Conservation (phyloP, 1,139 yeast species). For the Debaryomycetaceae sp. region DNA sequence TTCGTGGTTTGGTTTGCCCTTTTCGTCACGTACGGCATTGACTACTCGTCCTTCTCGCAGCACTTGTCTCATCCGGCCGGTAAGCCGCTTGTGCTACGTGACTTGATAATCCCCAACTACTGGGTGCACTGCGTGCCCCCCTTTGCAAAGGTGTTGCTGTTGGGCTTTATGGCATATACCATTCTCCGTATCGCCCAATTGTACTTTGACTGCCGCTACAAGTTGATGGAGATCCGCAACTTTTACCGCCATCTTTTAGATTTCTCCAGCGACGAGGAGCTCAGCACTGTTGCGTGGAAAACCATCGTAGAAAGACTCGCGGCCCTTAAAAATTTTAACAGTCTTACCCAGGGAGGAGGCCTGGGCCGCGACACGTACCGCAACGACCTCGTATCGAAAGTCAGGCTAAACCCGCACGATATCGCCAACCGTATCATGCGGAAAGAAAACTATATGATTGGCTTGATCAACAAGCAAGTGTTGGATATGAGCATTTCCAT, state of each 20-base stretch:
- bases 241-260: slow-evolving; percentile 59
- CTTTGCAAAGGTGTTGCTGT: slow-evolving; percentile 44
- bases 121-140: slow-evolving; percentile 38
- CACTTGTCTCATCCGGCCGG: slow-evolving; percentile 16
- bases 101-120: slow-evolving; percentile 53
- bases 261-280: slow-evolving; percentile 60
- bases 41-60: slow-evolving; percentile 34
- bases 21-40: slow-evolving; percentile 75
- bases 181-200: slow-evolving; percentile 50
- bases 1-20: slow-evolving; percentile 74
- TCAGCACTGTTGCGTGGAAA: slow-evolving; percentile 92
- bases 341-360: slow-evolving; percentile 39
- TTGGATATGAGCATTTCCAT: slow-evolving; percentile 46
- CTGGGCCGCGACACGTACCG: slow-evolving; percentile 8
- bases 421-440: slow-evolving; percentile 95
- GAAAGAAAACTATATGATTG: slow-evolving; percentile 85
- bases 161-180: slow-evolving; percentile 53
- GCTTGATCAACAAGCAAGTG: slow-evolving; percentile 70
- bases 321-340: slow-evolving; percentile 69
- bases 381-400: slow-evolving; percentile 57
- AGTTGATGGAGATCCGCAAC: slow-evolving; percentile 51
- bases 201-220: slow-evolving; percentile 36
- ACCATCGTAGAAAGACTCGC: slow-evolving; percentile 71
- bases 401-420: slow-evolving; percentile 80
- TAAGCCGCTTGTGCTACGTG: slow-evolving; percentile 18